phyloP scores from a whole-genome alignment of 805 yeast genomes.

The Cyberlindnera saturnus region DNA sequence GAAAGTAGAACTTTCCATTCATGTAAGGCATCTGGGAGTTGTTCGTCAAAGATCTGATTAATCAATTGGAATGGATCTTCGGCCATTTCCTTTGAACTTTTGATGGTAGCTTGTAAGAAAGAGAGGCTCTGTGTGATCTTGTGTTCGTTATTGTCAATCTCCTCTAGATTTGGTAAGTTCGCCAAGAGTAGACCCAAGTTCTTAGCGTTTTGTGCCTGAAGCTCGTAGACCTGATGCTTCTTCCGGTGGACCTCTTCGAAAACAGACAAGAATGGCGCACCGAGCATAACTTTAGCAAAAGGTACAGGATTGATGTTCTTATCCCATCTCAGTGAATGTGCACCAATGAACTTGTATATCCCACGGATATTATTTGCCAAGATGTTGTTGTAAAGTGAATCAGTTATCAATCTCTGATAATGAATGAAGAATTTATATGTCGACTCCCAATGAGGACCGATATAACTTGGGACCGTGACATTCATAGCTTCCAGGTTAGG shows the following conservation, averaged over 20 bases:
- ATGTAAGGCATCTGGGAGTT: neutral
- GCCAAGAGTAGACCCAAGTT: constrained; percentile 31
- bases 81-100: neutral
- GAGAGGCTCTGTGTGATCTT: neutral
- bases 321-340: neutral
- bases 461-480: constrained; percentile 2
- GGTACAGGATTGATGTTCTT: neutral
- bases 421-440: constrained; percentile 9
- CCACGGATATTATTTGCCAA: constrained; percentile 14
- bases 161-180: constrained; percentile 25
- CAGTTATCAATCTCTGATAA: constrained; percentile 7
- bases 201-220: constrained; percentile 27
- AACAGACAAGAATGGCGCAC: constrained; percentile 32
- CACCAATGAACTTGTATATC: constrained; percentile 12
- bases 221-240: constrained; percentile 15
- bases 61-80: neutral
- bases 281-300: constrained; percentile 27
- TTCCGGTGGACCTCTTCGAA: constrained; percentile 23
- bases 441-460: constrained; percentile 1
- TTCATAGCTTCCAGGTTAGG: neutral
- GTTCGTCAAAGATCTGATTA: neutral
- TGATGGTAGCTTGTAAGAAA: neutral
- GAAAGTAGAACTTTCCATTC: neutral
- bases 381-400: constrained; percentile 15
- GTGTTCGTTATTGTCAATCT: neutral